Evolutionary conservation across 2,329 filamentous ascomycete species (phyloP).

Genomic region (Botrytis hyacinthi): DNA sequence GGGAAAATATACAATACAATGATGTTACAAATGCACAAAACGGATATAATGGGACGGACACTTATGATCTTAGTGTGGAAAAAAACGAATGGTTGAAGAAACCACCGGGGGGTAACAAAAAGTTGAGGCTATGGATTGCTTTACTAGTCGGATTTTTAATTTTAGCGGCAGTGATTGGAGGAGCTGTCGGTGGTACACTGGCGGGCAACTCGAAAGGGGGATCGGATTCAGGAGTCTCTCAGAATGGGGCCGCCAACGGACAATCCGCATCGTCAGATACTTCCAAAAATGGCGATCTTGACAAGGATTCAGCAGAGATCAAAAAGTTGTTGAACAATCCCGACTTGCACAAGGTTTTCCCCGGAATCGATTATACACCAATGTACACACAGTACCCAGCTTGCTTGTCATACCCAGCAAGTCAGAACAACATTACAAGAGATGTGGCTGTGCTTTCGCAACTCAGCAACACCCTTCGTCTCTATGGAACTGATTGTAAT

Average conservation of each 20-base stretch:
- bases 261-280: constrained; percentile 58
- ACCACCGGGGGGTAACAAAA: constrained; percentile 62
- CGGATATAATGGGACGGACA: constrained; percentile 25
- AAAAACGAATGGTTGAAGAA: constrained; percentile 65
- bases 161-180: constrained; percentile 69
- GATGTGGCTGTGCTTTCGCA: constrained; percentile 89
- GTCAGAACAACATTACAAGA: constrained; percentile 90
- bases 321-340: constrained; percentile 76
- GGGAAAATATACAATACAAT: constrained; percentile 35
- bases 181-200: constrained; percentile 61
- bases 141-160: constrained; percentile 63
- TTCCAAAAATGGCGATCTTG: constrained; percentile 65
- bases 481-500: constrained; percentile 97
- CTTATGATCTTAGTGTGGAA: constrained; percentile 44
- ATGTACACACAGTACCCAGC: constrained; percentile 87
- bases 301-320: constrained; percentile 74
- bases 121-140: constrained; percentile 67
- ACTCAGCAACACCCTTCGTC: constrained; percentile 79
- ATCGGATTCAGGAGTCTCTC: constrained; percentile 38
- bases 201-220: constrained; percentile 4
- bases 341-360: constrained; percentile 87
- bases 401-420: constrained; percentile 73
- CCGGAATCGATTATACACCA: constrained; percentile 92
- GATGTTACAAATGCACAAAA: constrained; percentile 26
- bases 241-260: constrained; percentile 28